phyloP scores from a whole-genome alignment of 495 filamentous ascomycete genomes.

The Apiosordaria backusii region DNA sequence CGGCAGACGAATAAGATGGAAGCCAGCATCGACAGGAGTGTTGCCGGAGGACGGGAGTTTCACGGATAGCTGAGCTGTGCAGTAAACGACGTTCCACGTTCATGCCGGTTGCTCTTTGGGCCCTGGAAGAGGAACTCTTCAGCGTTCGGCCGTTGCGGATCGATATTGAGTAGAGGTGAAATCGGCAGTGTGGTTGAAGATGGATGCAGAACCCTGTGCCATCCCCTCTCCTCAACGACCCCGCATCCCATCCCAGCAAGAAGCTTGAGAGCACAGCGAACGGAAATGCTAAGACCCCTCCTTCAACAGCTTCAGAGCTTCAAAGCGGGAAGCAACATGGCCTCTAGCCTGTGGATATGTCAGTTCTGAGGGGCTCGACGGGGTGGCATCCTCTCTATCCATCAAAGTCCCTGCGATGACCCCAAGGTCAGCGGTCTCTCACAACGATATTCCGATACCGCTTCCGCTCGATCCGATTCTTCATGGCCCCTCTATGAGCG shows the following conservation, averaged over 20 bases:
- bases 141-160: not conserved
- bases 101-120: conserved; percentile 1
- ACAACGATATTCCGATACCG: not conserved
- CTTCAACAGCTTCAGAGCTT: not conserved
- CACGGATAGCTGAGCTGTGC: conserved; percentile 1
- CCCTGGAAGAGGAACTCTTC: not conserved
- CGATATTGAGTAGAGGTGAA: not conserved
- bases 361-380: not conserved
- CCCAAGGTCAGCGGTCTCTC: too few relatives aligned
- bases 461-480: not conserved
- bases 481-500: not conserved
- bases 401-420: too few relatives aligned
- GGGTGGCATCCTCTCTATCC: too few relatives aligned
- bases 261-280: conserved; percentile 26
- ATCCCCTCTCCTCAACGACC: conserved; percentile 13
- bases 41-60: conserved; percentile 1
- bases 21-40: not conserved
- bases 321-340: not conserved
- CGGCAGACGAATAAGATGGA: not conserved
- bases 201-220: conserved; percentile 4
- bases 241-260: conserved; percentile 26
- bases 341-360: not conserved
- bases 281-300: not conserved
- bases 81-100: conserved; percentile 3
- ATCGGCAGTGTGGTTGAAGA: conserved; percentile 3